Evolutionary conservation across 306 rosid species (phyloP), one percentile per base, ranked within the genome.

Genomic region (Medicago truncatula): DNA sequence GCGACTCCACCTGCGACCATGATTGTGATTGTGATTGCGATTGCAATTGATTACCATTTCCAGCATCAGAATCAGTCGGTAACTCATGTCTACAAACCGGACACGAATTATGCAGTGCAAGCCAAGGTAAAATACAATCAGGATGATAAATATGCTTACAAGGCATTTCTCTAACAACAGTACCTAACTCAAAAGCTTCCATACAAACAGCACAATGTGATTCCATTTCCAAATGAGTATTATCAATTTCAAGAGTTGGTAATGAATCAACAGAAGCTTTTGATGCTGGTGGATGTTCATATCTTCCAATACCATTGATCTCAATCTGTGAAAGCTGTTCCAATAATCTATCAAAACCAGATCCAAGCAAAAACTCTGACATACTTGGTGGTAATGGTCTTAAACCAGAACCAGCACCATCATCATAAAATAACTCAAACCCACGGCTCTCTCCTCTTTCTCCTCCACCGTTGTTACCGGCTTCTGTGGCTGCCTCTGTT

Each of bases 41-140:
- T 10, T 49, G 74, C 14, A 2, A 3, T 3, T 31, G n/a, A 52
- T 50, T 71, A 58, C 12, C 25, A 5, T 4, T 28, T 0, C 36
- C 38, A 6, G 4, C 64, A 23, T 58, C 64, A 2, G 64, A 23
- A 58, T 58, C 93, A 1, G 85, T 14, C 0, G 92, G 96, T 10
- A 91, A 80, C 72, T 91, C 92, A 14, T 86, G 90, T 9, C 98
- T 92, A 74, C 98, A 93, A 46, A 91, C 98, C 0, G 98, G 98
- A 44, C 98, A 93, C 3, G 97, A 93, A 67, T 91, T 93, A 18
- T 85, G 91, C 74, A 90, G 83, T 1, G 87, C 82, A 6, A 91
- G 94, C 97, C 98, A 91, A 6, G 98, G 98, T 1, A 89, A 81
- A 2, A 93, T 93, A 9, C 98, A 93, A 0, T 91, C 97, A 4